Percentiles rank a stretch among this genome's conserved stretches.
Evolutionary conservation across 352 stramenopile species (phyloP).

Genomic region (Thalassiosira livingstoniorum): DNA sequence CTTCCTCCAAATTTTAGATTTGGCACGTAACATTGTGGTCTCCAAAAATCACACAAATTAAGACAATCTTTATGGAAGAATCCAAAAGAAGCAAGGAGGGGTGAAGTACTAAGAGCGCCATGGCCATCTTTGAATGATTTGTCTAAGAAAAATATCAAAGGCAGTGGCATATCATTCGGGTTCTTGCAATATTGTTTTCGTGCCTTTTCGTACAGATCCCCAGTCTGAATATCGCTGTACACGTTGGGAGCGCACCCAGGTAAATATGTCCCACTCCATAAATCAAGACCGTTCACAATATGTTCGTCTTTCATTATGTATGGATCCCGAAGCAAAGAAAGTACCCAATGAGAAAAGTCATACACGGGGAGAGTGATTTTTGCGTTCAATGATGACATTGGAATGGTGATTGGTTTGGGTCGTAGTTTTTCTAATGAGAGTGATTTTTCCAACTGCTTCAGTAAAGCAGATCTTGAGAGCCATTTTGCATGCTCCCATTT

Average conservation of each 20-base stretch:
- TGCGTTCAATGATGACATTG: neutral
- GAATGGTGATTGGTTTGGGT: neutral
- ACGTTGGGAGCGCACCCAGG: neutral
- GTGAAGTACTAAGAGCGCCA: slow-evolving; percentile 8
- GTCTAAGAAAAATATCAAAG: slow-evolving; percentile 5
- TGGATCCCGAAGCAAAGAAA: neutral
- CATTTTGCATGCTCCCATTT: neutral
- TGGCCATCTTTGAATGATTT: slow-evolving; percentile 10
- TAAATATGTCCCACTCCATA: neutral
- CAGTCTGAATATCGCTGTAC: slow-evolving; percentile 1
- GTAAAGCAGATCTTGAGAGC: neutral
- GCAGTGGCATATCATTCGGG: neutral
- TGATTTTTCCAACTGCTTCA: neutral
- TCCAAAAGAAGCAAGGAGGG: slow-evolving; percentile 4
- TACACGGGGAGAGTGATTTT: neutral
- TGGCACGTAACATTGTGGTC: slow-evolving; percentile 1
- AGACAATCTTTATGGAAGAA: neutral
- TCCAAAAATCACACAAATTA: slow-evolving; percentile 11
- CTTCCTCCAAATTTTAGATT: slow-evolving; percentile 9
- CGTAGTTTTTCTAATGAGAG: neutral
- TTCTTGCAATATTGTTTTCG: neutral
- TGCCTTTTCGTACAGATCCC: neutral
- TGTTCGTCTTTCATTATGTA: neutral
- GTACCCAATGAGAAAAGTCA: neutral
- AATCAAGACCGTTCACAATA: neutral